Evolutionary conservation across 768 basidiomycete species (phyloP).

Genomic region (Rossbeevera mucosa): DNA sequence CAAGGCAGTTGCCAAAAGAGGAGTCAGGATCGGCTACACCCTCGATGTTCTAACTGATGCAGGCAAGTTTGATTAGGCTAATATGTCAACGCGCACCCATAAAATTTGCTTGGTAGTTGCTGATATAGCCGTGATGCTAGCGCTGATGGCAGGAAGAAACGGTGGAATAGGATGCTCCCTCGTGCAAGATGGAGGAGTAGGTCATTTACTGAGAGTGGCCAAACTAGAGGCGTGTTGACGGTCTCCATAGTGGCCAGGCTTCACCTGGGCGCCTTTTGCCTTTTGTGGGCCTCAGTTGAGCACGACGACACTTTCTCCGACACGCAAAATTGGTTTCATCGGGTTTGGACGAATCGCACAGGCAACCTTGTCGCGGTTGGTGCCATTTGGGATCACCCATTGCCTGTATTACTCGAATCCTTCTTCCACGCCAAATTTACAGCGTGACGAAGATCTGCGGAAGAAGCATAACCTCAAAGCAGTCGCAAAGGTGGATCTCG

Average conservation of each 20-base stretch:
- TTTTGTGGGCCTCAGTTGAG: slow-evolving; percentile 83
- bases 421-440: slow-evolving; percentile 39
- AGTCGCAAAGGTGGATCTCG: slow-evolving; percentile 56
- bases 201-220: slow-evolving; percentile 15
- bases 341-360: slow-evolving; percentile 96
- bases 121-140: slow-evolving; percentile 85
- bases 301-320: slow-evolving; percentile 43
- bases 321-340: slow-evolving; percentile 79
- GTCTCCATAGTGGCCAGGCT: slow-evolving; percentile 64
- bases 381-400: slow-evolving; percentile 76
- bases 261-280: slow-evolving; percentile 76
- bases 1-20: slow-evolving; percentile 50
- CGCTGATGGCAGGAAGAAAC: slow-evolving; percentile 89
- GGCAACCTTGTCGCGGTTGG: slow-evolving; percentile 70
- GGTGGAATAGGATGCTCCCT: slow-evolving; percentile 57
- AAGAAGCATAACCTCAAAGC: slow-evolving; percentile 31
- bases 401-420: slow-evolving; percentile 67
- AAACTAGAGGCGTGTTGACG: not conserved
- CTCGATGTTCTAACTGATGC: slow-evolving; percentile 93
- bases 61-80: slow-evolving; percentile 39
- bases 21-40: slow-evolving; percentile 81
- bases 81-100: not conserved
- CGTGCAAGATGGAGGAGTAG: slow-evolving; percentile 66
- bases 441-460: slow-evolving; percentile 37
- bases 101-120: slow-evolving; percentile 59